phyloP scores from a whole-genome alignment of 495 filamentous ascomycete genomes.

The Xylaria telfairii region DNA sequence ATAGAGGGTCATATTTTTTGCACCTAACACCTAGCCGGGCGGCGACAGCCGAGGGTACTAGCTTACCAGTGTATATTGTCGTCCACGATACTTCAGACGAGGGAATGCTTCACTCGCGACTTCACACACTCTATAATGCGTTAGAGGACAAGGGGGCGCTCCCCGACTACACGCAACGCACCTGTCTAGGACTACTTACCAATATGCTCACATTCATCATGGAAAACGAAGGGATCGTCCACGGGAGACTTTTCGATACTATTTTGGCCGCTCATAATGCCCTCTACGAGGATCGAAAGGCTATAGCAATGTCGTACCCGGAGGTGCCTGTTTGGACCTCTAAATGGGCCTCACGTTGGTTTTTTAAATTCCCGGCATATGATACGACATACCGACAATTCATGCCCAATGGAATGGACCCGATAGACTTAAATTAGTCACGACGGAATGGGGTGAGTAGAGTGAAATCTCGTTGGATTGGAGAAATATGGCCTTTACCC shows the following conservation, averaged over 20 bases:
- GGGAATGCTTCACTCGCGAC: background rate
- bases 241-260: background rate
- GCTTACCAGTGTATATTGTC: background rate
- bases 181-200: background rate
- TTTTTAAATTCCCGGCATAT: constrained; percentile 4
- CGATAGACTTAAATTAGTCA: no score
- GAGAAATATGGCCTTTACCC: background rate
- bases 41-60: background rate
- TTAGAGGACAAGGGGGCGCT: background rate
- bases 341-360: background rate
- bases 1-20: no score
- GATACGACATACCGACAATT: background rate
- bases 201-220: background rate
- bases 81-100: rapidly evolving
- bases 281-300: background rate
- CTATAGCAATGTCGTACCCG: background rate
- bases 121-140: background rate
- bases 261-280: background rate
- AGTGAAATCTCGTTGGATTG: background rate
- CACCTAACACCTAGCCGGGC: background rate
- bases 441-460: no score
- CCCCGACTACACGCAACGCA: background rate
- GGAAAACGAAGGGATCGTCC: background rate
- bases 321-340: background rate
- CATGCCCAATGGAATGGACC: background rate